A percentile compares a stretch with the other conserved stretches of the same genome.
These are phyloP conservation scores for Panicum virgatum DNA, from an alignment of 202 grass and related monocot genomes.

Conservation along the genomic window DNA sequence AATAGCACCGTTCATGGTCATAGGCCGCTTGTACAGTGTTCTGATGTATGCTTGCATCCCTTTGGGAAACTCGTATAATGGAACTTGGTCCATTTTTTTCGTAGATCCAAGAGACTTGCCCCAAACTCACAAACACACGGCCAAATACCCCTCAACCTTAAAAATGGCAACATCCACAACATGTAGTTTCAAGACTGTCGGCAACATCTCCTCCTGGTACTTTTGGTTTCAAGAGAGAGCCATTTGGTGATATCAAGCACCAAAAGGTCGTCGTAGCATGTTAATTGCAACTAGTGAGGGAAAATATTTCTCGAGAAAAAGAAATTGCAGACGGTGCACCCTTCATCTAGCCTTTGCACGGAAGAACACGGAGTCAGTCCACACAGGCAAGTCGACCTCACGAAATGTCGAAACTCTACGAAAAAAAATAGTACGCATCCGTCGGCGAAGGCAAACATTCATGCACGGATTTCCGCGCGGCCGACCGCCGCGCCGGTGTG, in stretches of 20 bases:
- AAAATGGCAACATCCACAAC: neutral
- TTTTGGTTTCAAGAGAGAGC: neutral
- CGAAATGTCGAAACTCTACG: neutral
- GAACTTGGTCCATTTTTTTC: neutral
- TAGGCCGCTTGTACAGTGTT: neutral
- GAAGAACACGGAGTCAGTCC: neutral
- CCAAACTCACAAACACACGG: neutral
- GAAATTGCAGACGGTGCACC: neutral
- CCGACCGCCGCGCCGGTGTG: neutral
- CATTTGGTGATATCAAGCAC: neutral
- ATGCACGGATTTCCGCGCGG: neutral
- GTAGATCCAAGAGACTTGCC: neutral
- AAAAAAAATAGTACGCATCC: neutral
- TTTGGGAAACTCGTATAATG: neutral
- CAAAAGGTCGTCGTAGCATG: neutral
- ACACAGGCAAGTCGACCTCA: neutral
- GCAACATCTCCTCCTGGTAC: neutral
- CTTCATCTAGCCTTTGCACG: neutral
- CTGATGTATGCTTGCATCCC: neutral
- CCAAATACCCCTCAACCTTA: neutral
- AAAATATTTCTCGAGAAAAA: too few relatives aligned
- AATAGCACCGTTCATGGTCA: neutral
- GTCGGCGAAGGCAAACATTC: neutral
- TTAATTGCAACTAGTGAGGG: neutral
- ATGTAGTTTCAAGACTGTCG: neutral